These are phyloP conservation scores for Russula lepida DNA, from an alignment of 768 basidiomycete genomes.

Conservation along the genomic window DNA sequence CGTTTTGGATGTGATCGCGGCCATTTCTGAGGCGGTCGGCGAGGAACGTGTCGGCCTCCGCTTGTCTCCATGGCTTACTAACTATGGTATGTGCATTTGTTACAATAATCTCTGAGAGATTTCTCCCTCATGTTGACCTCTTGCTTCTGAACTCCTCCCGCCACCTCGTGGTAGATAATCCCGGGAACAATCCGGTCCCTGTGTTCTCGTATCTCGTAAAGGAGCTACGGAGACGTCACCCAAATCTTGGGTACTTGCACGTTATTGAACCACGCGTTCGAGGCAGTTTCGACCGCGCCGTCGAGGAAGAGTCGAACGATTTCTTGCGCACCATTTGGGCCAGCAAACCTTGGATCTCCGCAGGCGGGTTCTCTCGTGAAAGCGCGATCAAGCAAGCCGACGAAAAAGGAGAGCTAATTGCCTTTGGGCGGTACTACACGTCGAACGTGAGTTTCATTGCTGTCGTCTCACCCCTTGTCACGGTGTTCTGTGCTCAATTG, in stretches of 20 bases:
- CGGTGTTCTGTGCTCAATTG: too few species aligned
- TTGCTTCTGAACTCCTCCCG: neutral
- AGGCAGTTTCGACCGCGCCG: neutral
- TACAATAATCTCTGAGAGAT: too few species aligned
- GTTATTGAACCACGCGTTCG: slow-evolving; percentile 26
- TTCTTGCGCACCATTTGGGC: slow-evolving; percentile 42
- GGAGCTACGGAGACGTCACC: slow-evolving; percentile 32
- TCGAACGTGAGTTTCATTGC: slow-evolving; percentile 28
- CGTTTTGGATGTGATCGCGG: slow-evolving; percentile 34
- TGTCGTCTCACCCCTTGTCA: neutral
- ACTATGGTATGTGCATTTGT: neutral
- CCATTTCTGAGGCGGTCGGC: slow-evolving; percentile 35
- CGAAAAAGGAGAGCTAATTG: slow-evolving; percentile 28
- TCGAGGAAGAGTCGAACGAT: slow-evolving; percentile 30
- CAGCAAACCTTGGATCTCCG: slow-evolving; percentile 32
- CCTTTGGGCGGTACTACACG: slow-evolving; percentile 30
- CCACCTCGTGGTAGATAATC: slow-evolving; percentile 32
- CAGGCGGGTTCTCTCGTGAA: slow-evolving; percentile 39
- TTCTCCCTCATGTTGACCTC: neutral
- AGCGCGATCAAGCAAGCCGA: slow-evolving; percentile 33
- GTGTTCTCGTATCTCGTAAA: slow-evolving; percentile 45
- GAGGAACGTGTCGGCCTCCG: slow-evolving; percentile 35
- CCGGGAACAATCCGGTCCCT: slow-evolving; percentile 46
- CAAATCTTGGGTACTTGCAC: slow-evolving; percentile 36
- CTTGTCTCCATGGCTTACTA: slow-evolving; percentile 29